These are phyloP conservation scores for Saccharomycopsis amapae DNA, from an alignment of 805 yeast species.

Conservation along the genomic window DNA sequence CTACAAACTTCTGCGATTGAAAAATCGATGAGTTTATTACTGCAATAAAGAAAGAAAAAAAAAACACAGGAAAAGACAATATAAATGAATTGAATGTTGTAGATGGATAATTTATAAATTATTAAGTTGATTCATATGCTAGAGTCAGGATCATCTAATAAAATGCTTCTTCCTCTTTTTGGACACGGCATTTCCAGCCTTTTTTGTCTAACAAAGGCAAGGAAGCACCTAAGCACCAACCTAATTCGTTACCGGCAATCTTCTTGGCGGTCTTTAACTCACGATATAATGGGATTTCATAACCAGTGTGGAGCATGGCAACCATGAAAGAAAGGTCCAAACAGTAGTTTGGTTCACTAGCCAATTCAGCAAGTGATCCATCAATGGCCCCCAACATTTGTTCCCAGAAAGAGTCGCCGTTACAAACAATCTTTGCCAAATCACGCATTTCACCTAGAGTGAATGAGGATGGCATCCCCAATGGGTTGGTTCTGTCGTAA, in stretches of 20 bases:
- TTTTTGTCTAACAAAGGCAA: conserved; percentile 73
- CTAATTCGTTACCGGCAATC: conserved; percentile 83
- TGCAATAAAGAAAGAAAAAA: background rate
- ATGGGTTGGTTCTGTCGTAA: conserved; percentile 88
- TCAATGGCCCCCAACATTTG: conserved; percentile 56
- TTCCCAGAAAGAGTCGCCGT: conserved; percentile 72
- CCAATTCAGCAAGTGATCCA: conserved; percentile 57
- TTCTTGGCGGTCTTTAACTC: conserved; percentile 90
- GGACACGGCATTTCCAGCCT: conserved; percentile 57
- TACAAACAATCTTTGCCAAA: conserved; percentile 76
- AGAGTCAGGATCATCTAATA: background rate
- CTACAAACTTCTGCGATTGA: too few relatives aligned
- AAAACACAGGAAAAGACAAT: background rate
- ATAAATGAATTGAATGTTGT: background rate
- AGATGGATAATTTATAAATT: background rate
- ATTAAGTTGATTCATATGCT: background rate
- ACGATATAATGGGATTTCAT: conserved; percentile 84
- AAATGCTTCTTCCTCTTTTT: background rate
- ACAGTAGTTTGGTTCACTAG: conserved; percentile 89
- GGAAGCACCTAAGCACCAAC: conserved; percentile 99
- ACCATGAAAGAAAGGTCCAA: conserved; percentile 85
- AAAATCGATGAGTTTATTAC: too few relatives aligned
- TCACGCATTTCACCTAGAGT: conserved; percentile 78
- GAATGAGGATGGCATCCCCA: conserved; percentile 91
- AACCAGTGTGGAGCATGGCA: conserved; percentile 89